Conservation (phyloP, 1,284 basidiomycete species). For the Pulchroboletus neoregius region DNA sequence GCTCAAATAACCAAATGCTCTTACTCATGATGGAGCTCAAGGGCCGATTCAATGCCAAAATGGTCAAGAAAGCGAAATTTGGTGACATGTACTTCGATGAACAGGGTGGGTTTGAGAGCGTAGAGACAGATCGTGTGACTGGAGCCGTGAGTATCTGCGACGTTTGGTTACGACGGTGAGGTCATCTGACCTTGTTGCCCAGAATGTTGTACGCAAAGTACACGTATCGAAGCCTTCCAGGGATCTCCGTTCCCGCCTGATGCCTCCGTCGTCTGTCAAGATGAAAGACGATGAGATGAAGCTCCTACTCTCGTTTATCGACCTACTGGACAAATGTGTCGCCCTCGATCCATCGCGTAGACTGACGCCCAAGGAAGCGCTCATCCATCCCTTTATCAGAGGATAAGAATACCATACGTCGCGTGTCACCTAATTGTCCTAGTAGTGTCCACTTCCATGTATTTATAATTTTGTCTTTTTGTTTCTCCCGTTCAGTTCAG, state of each 20-base stretch:
- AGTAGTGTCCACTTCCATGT: slow-evolving; percentile 22
- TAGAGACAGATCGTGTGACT: slow-evolving; percentile 82
- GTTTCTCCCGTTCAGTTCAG: slow-evolving; percentile 4
- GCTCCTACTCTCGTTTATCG: slow-evolving; percentile 80
- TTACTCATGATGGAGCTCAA: slow-evolving; percentile 96
- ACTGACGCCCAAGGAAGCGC: slow-evolving; percentile 84
- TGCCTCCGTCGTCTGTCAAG: slow-evolving; percentile 75
- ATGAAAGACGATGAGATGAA: slow-evolving; percentile 88
- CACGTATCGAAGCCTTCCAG: slow-evolving; percentile 80
- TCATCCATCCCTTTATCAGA: slow-evolving; percentile 83
- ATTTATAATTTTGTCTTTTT: slow-evolving; percentile 25
- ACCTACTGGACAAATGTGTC: slow-evolving; percentile 89
- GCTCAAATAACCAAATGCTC: slow-evolving; percentile 98
- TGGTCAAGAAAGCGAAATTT: slow-evolving; percentile 93
- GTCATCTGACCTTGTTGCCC: slow-evolving; percentile 22
- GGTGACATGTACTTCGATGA: slow-evolving; percentile 94
- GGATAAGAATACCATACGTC: slow-evolving; percentile 40
- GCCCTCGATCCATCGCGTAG: slow-evolving; percentile 86
- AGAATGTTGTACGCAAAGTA: slow-evolving; percentile 81
- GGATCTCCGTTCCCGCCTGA: slow-evolving; percentile 78
- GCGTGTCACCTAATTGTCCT: slow-evolving; percentile 13
- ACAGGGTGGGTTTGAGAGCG: slow-evolving; percentile 73
- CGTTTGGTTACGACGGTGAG: slow-evolving; percentile 2
- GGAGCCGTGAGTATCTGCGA: slow-evolving; percentile 59
- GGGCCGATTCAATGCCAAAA: slow-evolving; percentile 89